A percentile compares a stretch with the other conserved stretches of the same genome.
Evolutionary conservation across 257 asterid genomes (phyloP).

Genomic region (Phtheirospermum japonicum): DNA sequence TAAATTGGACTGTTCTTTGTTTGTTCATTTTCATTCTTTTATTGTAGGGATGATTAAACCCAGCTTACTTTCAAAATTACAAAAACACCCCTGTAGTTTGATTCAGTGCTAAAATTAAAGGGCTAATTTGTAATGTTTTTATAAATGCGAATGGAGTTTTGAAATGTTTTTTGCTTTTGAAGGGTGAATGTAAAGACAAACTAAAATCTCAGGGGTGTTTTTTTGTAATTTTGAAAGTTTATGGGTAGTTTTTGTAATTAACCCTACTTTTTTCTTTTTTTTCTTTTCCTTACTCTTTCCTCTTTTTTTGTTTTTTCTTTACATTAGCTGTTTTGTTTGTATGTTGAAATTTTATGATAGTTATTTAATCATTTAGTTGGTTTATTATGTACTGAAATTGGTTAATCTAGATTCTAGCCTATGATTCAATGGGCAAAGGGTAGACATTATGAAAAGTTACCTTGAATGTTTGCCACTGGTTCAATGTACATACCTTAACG

Average conservation of each 20-base stretch:
- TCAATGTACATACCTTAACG: too few relatives aligned
- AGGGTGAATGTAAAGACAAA: background rate
- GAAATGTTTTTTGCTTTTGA: background rate
- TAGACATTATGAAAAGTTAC: too few relatives aligned
- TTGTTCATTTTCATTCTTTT: background rate
- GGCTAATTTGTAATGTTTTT: background rate
- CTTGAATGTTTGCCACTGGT: too few relatives aligned
- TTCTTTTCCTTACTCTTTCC: too few relatives aligned
- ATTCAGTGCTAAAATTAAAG: background rate
- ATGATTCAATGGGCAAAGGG: too few relatives aligned
- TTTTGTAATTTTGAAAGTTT: background rate
- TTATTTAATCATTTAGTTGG: too few relatives aligned
- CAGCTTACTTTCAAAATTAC: background rate
- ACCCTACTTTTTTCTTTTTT: background rate
- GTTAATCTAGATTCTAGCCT: too few relatives aligned
- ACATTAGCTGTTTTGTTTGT: too few relatives aligned
- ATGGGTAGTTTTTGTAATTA: background rate
- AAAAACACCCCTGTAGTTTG: background rate
- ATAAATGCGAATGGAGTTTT: background rate
- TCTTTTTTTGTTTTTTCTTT: too few relatives aligned
- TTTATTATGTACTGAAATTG: too few relatives aligned
- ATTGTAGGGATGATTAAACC: background rate
- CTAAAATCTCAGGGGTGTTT: background rate
- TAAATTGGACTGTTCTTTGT: constrained; percentile 20
- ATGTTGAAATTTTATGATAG: too few relatives aligned